A percentile compares a stretch with the other conserved stretches of the same genome.
These are phyloP conservation scores for Rhodosporidiobolus odoratus DNA, from an alignment of 768 basidiomycete species.

Conservation along the genomic window DNA sequence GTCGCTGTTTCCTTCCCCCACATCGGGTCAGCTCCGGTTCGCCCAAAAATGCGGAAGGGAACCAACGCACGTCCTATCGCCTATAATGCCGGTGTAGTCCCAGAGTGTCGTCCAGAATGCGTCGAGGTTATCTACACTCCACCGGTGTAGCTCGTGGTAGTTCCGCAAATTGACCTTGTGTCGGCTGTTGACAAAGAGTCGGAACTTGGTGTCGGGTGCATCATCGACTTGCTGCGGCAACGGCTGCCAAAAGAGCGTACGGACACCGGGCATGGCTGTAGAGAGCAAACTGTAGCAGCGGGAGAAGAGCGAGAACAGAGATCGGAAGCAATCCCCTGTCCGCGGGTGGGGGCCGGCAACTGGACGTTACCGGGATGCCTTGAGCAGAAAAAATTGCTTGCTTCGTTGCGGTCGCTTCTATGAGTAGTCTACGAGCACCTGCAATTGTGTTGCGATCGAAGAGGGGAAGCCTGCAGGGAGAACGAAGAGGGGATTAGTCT, in stretches of 20 bases:
- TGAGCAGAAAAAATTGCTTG: background rate
- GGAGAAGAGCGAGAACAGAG: background rate
- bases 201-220: slow-evolving; percentile 27
- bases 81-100: slow-evolving; percentile 36
- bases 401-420: no score
- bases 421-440: slow-evolving; percentile 30
- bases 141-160: slow-evolving; percentile 36
- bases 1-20: background rate
- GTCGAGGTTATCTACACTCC: slow-evolving; percentile 23
- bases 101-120: slow-evolving; percentile 36
- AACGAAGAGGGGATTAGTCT: no score
- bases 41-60: no score
- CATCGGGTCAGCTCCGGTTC: no score
- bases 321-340: background rate
- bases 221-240: slow-evolving; percentile 3
- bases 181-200: slow-evolving; percentile 28
- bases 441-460: slow-evolving; percentile 21
- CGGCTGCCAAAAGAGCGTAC: slow-evolving; percentile 29
- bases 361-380: background rate
- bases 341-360: background rate
- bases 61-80: slow-evolving; percentile 26
- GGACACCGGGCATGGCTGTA: slow-evolving; percentile 7
- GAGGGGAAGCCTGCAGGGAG: slow-evolving; percentile 26
- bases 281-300: background rate
- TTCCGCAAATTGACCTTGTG: slow-evolving; percentile 18